phyloP scores from a whole-genome alignment of 805 yeast genomes.

The Soucietia sequanensis region DNA sequence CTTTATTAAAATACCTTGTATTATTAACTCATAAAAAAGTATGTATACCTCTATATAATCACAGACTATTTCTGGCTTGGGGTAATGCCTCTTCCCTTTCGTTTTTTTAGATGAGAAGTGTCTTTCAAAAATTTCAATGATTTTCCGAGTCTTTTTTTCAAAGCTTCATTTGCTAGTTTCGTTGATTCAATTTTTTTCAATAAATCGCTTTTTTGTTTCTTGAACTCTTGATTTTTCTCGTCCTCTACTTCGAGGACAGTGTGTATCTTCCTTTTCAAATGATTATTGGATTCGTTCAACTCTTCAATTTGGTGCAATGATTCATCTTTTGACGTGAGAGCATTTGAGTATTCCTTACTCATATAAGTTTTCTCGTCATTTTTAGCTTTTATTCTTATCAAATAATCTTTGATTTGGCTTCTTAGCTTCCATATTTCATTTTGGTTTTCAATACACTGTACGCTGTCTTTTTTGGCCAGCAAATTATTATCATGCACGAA shows the following conservation, averaged over 20 bases:
- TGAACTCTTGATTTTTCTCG: conserved; percentile 18
- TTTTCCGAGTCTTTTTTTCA: conserved; percentile 27
- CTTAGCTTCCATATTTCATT: conserved; percentile 44
- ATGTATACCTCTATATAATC: background rate
- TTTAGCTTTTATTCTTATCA: conserved; percentile 45
- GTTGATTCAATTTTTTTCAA: conserved; percentile 22
- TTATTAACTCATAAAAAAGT: too few relatives aligned
- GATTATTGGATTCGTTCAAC: conserved; percentile 16
- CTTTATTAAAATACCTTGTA: too few relatives aligned
- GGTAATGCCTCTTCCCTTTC: conserved; percentile 40
- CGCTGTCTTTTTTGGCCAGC: conserved; percentile 10
- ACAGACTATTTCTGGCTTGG: conserved; percentile 20
- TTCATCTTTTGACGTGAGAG: conserved; percentile 48
- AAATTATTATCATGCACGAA: conserved; percentile 20
- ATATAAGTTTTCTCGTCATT: conserved; percentile 64
- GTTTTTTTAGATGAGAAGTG: conserved; percentile 40
- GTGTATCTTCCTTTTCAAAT: conserved; percentile 16
- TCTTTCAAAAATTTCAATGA: conserved; percentile 35
- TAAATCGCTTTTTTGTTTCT: conserved; percentile 16
- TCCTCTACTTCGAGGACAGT: conserved; percentile 18
- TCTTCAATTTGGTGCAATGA: conserved; percentile 32
- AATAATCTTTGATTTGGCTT: conserved; percentile 42
- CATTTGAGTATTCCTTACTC: conserved; percentile 55
- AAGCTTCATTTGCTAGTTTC: conserved; percentile 18
- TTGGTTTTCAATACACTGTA: conserved; percentile 35